These are phyloP conservation scores for Thraustochytrium aureum DNA, from an alignment of 352 stramenopile species.

Conservation along the genomic window DNA sequence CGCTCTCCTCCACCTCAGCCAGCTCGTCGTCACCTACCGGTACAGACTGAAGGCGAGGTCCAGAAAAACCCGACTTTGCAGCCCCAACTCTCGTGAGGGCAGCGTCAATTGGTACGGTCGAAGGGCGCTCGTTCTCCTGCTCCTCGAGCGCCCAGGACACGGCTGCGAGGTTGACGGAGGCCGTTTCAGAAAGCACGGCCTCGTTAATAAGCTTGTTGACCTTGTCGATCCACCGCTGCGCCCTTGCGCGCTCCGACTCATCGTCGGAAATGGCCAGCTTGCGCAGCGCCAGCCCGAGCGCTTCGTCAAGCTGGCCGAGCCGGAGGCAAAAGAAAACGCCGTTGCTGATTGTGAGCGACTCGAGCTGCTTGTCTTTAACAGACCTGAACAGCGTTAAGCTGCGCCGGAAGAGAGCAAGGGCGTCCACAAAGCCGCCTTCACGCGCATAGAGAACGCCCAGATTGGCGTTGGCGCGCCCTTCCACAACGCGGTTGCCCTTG, in stretches of 20 bases:
- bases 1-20: too few relatives aligned
- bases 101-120: too few relatives aligned
- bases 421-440: neutral
- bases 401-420: neutral
- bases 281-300: neutral
- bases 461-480: neutral
- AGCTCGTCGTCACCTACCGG: too few relatives aligned
- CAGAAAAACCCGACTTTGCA: too few relatives aligned
- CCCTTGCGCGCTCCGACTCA: neutral
- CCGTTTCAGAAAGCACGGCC: too few relatives aligned
- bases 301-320: slow-evolving; percentile 7
- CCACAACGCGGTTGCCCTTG: neutral
- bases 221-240: neutral
- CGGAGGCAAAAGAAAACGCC: neutral
- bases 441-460: neutral
- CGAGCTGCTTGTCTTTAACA: neutral
- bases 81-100: too few relatives aligned
- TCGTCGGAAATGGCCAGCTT: neutral
- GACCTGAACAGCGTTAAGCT: neutral
- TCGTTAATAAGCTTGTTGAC: too few relatives aligned
- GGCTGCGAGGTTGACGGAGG: too few relatives aligned
- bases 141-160: too few relatives aligned
- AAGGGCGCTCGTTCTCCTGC: too few relatives aligned
- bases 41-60: too few relatives aligned
- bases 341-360: neutral